Conservation (phyloP, 1,284 basidiomycete genomes). For the Naganishia liquefaciens region DNA sequence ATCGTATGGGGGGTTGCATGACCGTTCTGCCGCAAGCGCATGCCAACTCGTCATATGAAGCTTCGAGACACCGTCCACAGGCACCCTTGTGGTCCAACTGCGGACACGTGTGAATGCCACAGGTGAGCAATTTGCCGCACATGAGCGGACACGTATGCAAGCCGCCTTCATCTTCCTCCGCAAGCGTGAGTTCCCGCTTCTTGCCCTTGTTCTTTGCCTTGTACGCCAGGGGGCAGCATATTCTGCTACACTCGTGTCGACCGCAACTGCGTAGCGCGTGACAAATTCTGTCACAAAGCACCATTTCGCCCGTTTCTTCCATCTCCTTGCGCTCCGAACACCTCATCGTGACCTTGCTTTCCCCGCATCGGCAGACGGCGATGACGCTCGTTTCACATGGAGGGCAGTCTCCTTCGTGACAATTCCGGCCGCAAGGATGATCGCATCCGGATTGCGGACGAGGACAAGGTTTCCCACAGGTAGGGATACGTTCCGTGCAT, state of each 20-base stretch:
- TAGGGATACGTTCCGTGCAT: slow-evolving; percentile 76
- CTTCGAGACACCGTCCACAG: slow-evolving; percentile 77
- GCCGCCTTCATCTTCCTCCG: slow-evolving; percentile 56
- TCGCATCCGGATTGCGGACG: slow-evolving; percentile 65
- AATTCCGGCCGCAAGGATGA: slow-evolving; percentile 66
- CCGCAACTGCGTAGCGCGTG: slow-evolving; percentile 65
- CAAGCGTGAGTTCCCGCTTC: slow-evolving; percentile 45
- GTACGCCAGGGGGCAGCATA: slow-evolving; percentile 80
- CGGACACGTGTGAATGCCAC: slow-evolving; percentile 74
- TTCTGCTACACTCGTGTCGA: slow-evolving; percentile 73
- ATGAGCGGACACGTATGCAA: slow-evolving; percentile 76
- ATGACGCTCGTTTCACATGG: slow-evolving; percentile 69
- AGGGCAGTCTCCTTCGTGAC: slow-evolving; percentile 62
- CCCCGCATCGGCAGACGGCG: slow-evolving; percentile 77
- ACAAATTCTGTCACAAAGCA: slow-evolving; percentile 77
- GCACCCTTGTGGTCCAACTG: slow-evolving; percentile 75
- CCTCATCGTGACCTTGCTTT: slow-evolving; percentile 61
- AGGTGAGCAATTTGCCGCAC: slow-evolving; percentile 70
- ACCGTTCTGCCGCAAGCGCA: slow-evolving; percentile 76
- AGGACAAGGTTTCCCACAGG: slow-evolving; percentile 68
- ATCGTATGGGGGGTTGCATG: slow-evolving; percentile 70
- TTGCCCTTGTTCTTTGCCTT: slow-evolving; percentile 65
- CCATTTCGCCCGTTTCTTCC: slow-evolving; percentile 49
- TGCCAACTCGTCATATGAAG: slow-evolving; percentile 83
- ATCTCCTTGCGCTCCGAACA: slow-evolving; percentile 53